These are phyloP conservation scores for Leucoagaricus sp. DNA, from an alignment of 1,284 basidiomycete genomes.

Conservation along the genomic window DNA sequence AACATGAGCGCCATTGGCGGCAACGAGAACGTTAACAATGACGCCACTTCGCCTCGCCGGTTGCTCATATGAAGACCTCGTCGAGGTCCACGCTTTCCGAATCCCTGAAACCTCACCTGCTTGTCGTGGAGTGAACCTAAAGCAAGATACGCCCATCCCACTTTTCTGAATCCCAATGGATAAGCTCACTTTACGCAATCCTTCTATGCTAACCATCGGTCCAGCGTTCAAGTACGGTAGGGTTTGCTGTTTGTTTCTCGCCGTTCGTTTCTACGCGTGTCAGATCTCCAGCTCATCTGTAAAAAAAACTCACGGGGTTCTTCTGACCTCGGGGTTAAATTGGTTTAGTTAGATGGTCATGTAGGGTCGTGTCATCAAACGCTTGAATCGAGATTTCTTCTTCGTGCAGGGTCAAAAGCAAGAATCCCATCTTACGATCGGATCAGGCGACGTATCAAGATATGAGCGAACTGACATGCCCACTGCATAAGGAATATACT, in stretches of 20 bases:
- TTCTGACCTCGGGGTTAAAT: conserved; percentile 12
- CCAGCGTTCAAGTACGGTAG: too few species aligned
- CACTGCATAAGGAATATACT: background rate
- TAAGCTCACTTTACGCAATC: background rate
- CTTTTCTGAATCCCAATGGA: background rate
- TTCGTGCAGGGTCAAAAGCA: background rate
- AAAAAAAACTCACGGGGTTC: conserved; percentile 1
- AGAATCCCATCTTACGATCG: conserved; percentile 8
- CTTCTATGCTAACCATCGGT: background rate
- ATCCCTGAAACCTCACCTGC: background rate
- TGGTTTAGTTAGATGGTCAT: background rate
- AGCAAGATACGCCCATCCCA: background rate
- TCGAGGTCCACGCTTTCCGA: background rate
- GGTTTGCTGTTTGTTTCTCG: background rate
- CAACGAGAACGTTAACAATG: background rate
- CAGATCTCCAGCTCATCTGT: background rate
- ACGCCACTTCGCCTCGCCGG: background rate
- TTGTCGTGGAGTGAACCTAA: conserved; percentile 2
- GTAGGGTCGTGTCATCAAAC: too few species aligned
- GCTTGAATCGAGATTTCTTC: background rate
- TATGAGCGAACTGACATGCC: conserved; percentile 4
- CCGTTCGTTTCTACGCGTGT: conserved; percentile 2
- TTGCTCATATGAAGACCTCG: background rate
- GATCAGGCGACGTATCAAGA: conserved; percentile 1
- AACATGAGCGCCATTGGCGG: background rate